Base-by-base conservation (phyloP, 768 basidiomycete species). In the Clitopilus passeckerianus region DNA sequence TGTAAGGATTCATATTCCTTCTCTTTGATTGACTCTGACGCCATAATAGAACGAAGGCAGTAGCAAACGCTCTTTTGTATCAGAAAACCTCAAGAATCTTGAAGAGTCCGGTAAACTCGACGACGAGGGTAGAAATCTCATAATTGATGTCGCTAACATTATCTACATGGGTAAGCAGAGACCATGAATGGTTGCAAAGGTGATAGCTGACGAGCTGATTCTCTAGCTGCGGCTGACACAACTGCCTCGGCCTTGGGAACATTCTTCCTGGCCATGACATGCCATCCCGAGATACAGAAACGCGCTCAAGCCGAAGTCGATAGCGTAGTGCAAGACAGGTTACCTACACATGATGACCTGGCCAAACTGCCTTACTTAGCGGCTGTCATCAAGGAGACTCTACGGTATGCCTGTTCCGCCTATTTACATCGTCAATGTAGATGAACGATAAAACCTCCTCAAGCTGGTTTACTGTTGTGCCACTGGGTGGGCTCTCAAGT, bases 221-320 rank as follows among this genome's bases (percentile, higher is more conserved):
- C 30, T 6, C 16, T 22, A 50, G 15, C 57, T 5, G 23, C 37
- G 4, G 16, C 27, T 20, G 20, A 16, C 24, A 35, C 74, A 73
- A 73, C 69, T 9, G 60, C 64, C 1, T 57, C 71, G 0, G 59
- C 61, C 0, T 54, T 75, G 1, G 27, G 60, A 1, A 58, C 63
- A 1, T 71, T 69, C 58, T 52, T 74, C 16, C 69, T 73, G n/a
- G 68, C 66, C 15, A 65, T 77, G 61, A 58, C 72, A 18, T 57
- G 61, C 8, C 60, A 73, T 53, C 72, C 74, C 1, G 64, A 68
- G 9, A 66, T 66, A 6, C 64, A 72, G 33, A 54, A 34, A 8
- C 66, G 64, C 14, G 75, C 70, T 9, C 74, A 73, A 22, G 61
- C 61, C 1, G 74, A 75, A 34, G 64, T 76, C 5, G 72, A 75